These are phyloP conservation scores for Tephrocybe sp. DNA, from an alignment of 768 basidiomycete genomes.

Conservation along the genomic window DNA sequence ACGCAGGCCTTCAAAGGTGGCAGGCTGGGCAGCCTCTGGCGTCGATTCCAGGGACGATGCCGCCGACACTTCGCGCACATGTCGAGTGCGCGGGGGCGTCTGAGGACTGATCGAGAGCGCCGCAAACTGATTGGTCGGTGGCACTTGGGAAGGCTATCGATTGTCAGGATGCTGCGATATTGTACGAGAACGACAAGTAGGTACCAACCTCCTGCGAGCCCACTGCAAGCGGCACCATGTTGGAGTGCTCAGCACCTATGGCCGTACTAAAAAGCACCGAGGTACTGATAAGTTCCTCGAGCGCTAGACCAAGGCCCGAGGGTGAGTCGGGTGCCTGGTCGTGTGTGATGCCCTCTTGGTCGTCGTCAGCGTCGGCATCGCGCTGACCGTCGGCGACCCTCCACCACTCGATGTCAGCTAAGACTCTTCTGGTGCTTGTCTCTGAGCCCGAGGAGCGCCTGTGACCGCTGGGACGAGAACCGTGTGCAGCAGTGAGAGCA, in stretches of 20 bases:
- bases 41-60: slow-evolving; percentile 60
- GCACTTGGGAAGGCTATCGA: slow-evolving; percentile 20
- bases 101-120: slow-evolving; percentile 55
- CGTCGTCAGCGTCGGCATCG: slow-evolving; percentile 41
- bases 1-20: slow-evolving; percentile 36
- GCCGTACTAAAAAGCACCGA: slow-evolving; percentile 33
- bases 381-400: slow-evolving; percentile 71
- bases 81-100: slow-evolving; percentile 43
- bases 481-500: slow-evolving; percentile 22
- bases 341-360: slow-evolving; percentile 38
- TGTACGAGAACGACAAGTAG: slow-evolving; percentile 4
- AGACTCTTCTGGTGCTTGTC: slow-evolving; percentile 60
- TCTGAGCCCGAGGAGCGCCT: slow-evolving; percentile 72
- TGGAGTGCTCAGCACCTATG: slow-evolving; percentile 37
- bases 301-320: slow-evolving; percentile 14
- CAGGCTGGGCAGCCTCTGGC: slow-evolving; percentile 40
- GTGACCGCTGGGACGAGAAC: slow-evolving; percentile 39
- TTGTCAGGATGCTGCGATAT: slow-evolving; percentile 12
- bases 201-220: slow-evolving; percentile 37
- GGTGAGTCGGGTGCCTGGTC: slow-evolving; percentile 31
- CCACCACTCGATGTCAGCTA: slow-evolving; percentile 91
- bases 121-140: slow-evolving; percentile 47
- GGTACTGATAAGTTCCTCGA: slow-evolving; percentile 18
- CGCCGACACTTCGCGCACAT: slow-evolving; percentile 43
- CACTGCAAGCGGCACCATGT: slow-evolving; percentile 28